Percentiles rank a stretch among this genome's conserved stretches.
phyloP scores from a whole-genome alignment of 2,329 filamentous ascomycete genomes.

The Aureobasidium uvarum region DNA sequence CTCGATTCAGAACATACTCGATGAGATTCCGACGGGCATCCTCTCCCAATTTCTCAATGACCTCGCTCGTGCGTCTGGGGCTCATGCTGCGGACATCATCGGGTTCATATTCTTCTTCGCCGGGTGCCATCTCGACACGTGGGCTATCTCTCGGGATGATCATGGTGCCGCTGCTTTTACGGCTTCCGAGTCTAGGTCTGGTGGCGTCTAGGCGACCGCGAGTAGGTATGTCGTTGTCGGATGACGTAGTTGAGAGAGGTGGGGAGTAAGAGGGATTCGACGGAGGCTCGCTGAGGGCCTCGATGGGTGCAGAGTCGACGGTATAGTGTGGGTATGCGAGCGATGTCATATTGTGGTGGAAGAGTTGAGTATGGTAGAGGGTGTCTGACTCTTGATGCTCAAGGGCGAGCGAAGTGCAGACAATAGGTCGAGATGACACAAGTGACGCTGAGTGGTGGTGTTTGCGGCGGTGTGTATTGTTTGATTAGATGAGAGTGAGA shows the following conservation, averaged over 20 bases:
- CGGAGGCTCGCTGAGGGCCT: slow-evolving; percentile 14
- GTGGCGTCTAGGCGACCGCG: slow-evolving; percentile 10
- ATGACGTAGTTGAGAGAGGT: slow-evolving; percentile 22
- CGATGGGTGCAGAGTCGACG: slow-evolving; percentile 9
- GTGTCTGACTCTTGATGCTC: slow-evolving; percentile 4
- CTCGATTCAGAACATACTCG: slow-evolving; percentile 51
- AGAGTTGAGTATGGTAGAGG: neutral
- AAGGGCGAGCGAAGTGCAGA: neutral
- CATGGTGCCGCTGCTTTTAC: slow-evolving; percentile 76
- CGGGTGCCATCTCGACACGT: slow-evolving; percentile 62
- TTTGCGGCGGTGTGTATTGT: slow-evolving; percentile 8
- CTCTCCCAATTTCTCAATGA: slow-evolving; percentile 81
- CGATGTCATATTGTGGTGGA: slow-evolving; percentile 24
- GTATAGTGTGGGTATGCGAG: slow-evolving; percentile 9
- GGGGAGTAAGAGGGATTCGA: slow-evolving; percentile 17
- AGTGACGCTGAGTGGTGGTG: slow-evolving; percentile 3
- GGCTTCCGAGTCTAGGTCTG: slow-evolving; percentile 62
- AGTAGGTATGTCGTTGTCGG: slow-evolving; percentile 15
- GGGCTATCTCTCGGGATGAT: slow-evolving; percentile 72
- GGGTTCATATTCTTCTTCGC: slow-evolving; percentile 72
- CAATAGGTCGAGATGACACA: slow-evolving; percentile 3
- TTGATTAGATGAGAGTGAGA: slow-evolving; percentile 23
- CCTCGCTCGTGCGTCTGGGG: slow-evolving; percentile 82
- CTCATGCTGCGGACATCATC: slow-evolving; percentile 95
- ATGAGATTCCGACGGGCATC: slow-evolving; percentile 68